Evolutionary conservation across 2,329 filamentous ascomycete species (phyloP), one percentile per base, ranked within the genome.

Genomic region (Colletotrichum theobromicola): DNA sequence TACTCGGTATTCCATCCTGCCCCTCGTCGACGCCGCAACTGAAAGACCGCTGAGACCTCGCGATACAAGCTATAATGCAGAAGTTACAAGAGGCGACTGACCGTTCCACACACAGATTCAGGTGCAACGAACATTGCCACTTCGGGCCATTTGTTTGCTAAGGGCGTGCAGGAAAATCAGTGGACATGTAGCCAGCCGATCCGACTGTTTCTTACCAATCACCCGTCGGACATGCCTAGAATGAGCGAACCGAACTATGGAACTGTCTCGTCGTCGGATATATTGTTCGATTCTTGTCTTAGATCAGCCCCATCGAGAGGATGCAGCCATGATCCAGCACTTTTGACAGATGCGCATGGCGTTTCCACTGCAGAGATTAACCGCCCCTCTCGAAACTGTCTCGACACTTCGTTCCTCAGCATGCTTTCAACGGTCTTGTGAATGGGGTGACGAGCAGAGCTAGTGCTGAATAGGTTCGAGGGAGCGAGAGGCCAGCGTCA

Each of bases 381-480:
- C 26, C 15, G 18, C 5, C n/a, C 34, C n/a, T 24, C 18, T 34
- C 15, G 15, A 18, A n/a, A 62, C 42, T 21, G 10, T 15, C 37
- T 16, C 34, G 57, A 6, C 4, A 21, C n/a, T 21, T 53, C 15
- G 26, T 46, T 35, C 21, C 42, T 53, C 55, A 34, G 62, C 68
- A 74, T 72, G 42, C 28, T 30, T 6, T 61, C n/a, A 62, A 72
- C 62, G 62, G 42, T 24, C 13, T 62, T 21, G n/a, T 62, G 55
- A n/a, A 30, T 57, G 21, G 53, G 28, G 5, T 35, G 18, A 63
- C 32, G 15, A 21, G 18, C 9, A 46, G 32, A 72, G 68, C 62
- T 72, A 72, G 72, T 72, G 55, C 72, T 72, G 34, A 46, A 62
- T 62, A 55, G 67, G 62, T 42, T 28, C 67, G 37, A 42, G 4